Conservation (phyloP, 2,329 filamentous ascomycete genomes). For the Diaporthe vexans region DNA sequence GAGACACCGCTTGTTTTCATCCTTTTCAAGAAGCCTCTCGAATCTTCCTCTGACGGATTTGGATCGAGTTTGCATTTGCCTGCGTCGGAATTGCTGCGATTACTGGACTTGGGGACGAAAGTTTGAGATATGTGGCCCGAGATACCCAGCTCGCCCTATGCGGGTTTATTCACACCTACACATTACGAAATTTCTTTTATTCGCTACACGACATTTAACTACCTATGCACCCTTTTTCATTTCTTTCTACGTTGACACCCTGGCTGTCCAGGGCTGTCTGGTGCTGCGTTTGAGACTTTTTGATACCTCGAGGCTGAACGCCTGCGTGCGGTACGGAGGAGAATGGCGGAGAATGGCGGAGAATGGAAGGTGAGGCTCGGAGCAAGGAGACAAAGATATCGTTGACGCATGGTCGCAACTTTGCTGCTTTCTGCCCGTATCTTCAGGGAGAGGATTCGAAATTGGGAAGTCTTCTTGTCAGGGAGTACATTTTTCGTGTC, state of each 20-base stretch:
- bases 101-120: conserved; percentile 35
- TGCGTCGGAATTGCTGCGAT: conserved; percentile 27
- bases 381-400: not conserved
- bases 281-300: conserved; percentile 40
- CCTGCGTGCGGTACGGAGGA: conserved; percentile 18
- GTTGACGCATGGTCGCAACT: not conserved
- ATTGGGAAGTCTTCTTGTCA: not conserved
- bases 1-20: conserved; percentile 28
- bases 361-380: not conserved
- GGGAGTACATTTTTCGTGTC: conserved; percentile 29
- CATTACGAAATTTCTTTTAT: conserved; percentile 31
- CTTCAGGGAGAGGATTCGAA: not conserved
- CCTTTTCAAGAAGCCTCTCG: conserved; percentile 23
- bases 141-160: conserved; percentile 49
- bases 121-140: conserved; percentile 47
- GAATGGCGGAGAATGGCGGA: too few species aligned
- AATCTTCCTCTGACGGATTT: conserved; percentile 28
- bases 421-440: not conserved
- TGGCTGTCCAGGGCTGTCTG: conserved; percentile 30
- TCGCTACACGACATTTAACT: conserved; percentile 35
- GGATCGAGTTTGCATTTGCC: conserved; percentile 37
- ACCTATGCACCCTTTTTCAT: conserved; percentile 9
- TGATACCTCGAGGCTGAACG: conserved; percentile 38
- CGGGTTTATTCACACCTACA: conserved; percentile 45
- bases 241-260: conserved; percentile 24